A percentile compares a stretch with the other conserved stretches of the same genome.
Evolutionary conservation across 257 asterid species (phyloP).

Genomic region (Knoxia roxburghii): DNA sequence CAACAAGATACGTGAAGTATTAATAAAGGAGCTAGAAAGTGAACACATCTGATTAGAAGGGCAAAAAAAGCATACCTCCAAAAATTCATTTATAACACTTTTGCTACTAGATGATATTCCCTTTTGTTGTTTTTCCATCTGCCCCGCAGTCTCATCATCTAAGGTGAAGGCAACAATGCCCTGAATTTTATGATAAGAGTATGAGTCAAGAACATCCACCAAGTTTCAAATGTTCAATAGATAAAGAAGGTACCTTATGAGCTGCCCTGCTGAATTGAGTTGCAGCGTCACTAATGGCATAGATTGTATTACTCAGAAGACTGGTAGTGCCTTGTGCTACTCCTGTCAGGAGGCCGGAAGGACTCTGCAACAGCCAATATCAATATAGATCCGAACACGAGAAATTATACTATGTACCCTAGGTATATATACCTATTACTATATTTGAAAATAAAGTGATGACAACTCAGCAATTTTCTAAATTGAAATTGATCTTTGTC

Average conservation of each 20-base stretch:
- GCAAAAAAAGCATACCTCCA: constrained; percentile 55
- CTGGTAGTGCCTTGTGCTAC: constrained; percentile 97
- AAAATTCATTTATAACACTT: constrained; percentile 87
- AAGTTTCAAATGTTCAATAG: constrained; percentile 10
- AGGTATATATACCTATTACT: no score
- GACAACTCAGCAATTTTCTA: no score
- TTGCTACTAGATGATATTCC: constrained; percentile 75
- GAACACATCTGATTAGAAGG: constrained; percentile 8
- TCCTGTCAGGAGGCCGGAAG: constrained; percentile 84
- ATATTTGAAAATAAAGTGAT: no score
- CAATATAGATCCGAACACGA: no score
- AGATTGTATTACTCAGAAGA: constrained; percentile 87
- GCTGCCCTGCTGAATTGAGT: constrained; percentile 97
- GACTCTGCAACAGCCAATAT: constrained; percentile 58
- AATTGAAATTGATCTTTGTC: no score
- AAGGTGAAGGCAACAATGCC: constrained; percentile 94
- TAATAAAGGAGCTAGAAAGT: neutral
- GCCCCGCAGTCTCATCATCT: constrained; percentile 59
- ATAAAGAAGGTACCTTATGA: constrained; percentile 60
- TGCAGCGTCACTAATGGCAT: constrained; percentile 95
- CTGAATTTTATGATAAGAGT: constrained; percentile 36
- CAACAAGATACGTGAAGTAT: no score
- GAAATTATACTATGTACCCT: no score
- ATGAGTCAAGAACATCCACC: constrained; percentile 17
- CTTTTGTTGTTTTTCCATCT: constrained; percentile 67